A percentile compares a stretch with the other conserved stretches of the same genome.
Conservation (phyloP, 2,329 filamentous ascomycete species). For the Alternaria ventricosa region DNA sequence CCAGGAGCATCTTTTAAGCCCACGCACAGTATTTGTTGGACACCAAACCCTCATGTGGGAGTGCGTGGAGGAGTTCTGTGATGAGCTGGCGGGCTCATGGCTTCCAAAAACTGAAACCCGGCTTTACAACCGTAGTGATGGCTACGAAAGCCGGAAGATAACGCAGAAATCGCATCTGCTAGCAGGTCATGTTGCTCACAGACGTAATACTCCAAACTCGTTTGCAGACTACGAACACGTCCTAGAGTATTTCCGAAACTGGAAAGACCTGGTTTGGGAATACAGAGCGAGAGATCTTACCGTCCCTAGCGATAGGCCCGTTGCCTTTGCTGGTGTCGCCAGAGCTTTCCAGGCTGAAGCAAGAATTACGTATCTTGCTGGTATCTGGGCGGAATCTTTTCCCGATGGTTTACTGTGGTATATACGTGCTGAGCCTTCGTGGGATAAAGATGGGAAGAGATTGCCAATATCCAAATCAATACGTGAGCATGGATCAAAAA, state of each 20-base stretch:
- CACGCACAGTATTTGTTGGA: neutral
- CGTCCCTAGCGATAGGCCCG: neutral
- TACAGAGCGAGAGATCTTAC: neutral
- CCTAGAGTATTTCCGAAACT: rapidly evolving
- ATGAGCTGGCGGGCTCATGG: neutral
- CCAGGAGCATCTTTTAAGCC: neutral
- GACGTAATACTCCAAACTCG: neutral
- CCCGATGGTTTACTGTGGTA: neutral
- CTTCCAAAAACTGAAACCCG: neutral
- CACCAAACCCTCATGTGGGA: neutral
- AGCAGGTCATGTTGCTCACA: neutral
- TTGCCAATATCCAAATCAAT: neutral
- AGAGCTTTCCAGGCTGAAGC: neutral
- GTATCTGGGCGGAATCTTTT: neutral
- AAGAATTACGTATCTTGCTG: neutral
- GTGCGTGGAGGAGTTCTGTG: neutral
- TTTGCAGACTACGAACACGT: neutral
- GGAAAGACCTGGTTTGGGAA: neutral
- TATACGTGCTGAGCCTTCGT: no score
- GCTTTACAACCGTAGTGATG: neutral
- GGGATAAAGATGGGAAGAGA: no score
- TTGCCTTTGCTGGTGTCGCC: neutral
- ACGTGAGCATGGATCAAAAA: neutral
- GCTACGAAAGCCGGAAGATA: neutral
- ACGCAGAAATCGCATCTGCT: neutral